A percentile compares a stretch with the other conserved stretches of the same genome.
phyloP scores from a whole-genome alignment of 768 basidiomycete genomes.

The Boletus fagicola region DNA sequence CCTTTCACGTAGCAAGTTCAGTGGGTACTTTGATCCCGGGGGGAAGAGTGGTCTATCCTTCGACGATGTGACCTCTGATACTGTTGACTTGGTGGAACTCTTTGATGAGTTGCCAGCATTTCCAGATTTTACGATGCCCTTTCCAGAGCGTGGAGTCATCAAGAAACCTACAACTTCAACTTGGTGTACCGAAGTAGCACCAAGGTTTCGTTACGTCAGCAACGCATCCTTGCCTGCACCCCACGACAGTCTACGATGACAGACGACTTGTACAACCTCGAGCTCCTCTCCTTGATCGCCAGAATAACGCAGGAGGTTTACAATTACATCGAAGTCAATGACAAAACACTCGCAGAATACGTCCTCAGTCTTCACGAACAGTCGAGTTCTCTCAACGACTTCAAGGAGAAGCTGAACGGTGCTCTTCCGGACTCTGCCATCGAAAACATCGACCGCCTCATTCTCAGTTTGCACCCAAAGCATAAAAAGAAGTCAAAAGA shows the following conservation, averaged over 20 bases:
- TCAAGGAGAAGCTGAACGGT: slow-evolving; percentile 77
- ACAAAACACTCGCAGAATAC: slow-evolving; percentile 95
- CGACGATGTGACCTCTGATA: slow-evolving; percentile 15
- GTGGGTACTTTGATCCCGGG: slow-evolving; percentile 79
- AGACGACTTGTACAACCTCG: slow-evolving; percentile 88
- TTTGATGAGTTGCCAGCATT: slow-evolving; percentile 89
- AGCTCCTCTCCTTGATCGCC: slow-evolving; percentile 85
- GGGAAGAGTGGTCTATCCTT: slow-evolving; percentile 71
- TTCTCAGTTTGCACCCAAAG: slow-evolving; percentile 92
- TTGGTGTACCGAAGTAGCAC: too few relatives aligned
- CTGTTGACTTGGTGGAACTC: slow-evolving; percentile 22
- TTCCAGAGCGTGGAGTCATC: slow-evolving; percentile 56
- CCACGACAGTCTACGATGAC: slow-evolving; percentile 45
- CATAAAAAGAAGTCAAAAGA: slow-evolving; percentile 69
- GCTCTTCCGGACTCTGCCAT: slow-evolving; percentile 88
- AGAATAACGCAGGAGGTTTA: slow-evolving; percentile 92
- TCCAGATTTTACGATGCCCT: slow-evolving; percentile 82
- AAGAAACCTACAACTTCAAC: too few relatives aligned
- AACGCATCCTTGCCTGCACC: not conserved
- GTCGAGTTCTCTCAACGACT: slow-evolving; percentile 72
- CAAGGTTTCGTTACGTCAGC: slow-evolving; percentile 22
- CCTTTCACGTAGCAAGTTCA: slow-evolving; percentile 79
- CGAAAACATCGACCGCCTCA: slow-evolving; percentile 91
- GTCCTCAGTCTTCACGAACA: slow-evolving; percentile 87
- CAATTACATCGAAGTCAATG: slow-evolving; percentile 80